Percentiles rank a stretch among this genome's conserved stretches.
phyloP scores from a whole-genome alignment of 2,329 filamentous ascomycete species.

The Fusarium sp. region DNA sequence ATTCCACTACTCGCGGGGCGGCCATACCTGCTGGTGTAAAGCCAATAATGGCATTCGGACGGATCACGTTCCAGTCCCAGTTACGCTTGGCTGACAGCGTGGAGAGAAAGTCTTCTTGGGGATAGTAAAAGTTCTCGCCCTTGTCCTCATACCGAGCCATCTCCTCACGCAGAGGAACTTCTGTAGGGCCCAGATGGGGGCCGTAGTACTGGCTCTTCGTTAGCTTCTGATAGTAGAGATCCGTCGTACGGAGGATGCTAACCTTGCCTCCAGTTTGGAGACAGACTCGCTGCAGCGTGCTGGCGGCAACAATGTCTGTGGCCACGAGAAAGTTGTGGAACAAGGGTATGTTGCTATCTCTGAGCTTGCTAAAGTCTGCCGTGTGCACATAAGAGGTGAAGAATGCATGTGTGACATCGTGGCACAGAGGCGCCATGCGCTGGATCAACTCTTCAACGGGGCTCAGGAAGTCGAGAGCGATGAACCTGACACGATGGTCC shows the following conservation, averaged over 20 bases:
- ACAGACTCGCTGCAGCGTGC: conserved; percentile 25
- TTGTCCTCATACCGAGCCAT: conserved; percentile 30
- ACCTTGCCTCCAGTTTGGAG: conserved; percentile 33
- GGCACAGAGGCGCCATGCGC: conserved; percentile 20
- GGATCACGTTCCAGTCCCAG: conserved; percentile 32
- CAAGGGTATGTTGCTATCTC: conserved; percentile 26
- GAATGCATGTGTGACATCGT: conserved; percentile 32
- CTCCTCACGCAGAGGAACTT: conserved; percentile 28
- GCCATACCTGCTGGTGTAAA: conserved; percentile 27
- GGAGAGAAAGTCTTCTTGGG: conserved; percentile 31
- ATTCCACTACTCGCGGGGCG: too few species aligned
- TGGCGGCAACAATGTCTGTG: conserved; percentile 27
- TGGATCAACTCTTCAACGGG: conserved; percentile 30
- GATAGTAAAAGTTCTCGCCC: conserved; percentile 34
- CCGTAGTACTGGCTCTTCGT: conserved; percentile 21
- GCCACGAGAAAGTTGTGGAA: conserved; percentile 31
- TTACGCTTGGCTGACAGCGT: conserved; percentile 20
- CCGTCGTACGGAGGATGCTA: neutral
- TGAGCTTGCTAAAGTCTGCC: conserved; percentile 29
- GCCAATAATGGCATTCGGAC: conserved; percentile 31
- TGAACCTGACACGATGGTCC: conserved; percentile 26
- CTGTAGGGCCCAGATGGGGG: conserved; percentile 25
- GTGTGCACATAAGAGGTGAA: conserved; percentile 32
- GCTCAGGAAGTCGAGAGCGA: conserved; percentile 29
- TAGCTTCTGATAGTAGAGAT: neutral